Evolutionary conservation across 208 protist genomes (phyloP).

Genomic region (Herpetomonas samuelpessoai): DNA sequence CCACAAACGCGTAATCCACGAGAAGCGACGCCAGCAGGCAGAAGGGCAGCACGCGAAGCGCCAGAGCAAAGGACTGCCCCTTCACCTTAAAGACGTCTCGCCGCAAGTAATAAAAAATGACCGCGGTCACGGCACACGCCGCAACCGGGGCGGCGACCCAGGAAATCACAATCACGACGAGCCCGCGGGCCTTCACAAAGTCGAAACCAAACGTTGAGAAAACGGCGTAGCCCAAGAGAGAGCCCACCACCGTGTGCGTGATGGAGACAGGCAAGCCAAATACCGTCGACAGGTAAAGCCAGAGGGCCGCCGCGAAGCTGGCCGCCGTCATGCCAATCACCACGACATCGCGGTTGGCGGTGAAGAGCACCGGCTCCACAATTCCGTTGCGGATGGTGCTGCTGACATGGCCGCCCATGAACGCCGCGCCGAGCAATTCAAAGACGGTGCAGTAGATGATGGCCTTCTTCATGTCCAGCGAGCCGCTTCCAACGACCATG

Average conservation of each 20-base stretch:
- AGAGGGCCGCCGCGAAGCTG: constrained; percentile 59
- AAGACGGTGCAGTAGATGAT: constrained; percentile 84
- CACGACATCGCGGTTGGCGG: constrained; percentile 53
- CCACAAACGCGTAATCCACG: constrained; percentile 67
- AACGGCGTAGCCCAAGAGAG: constrained; percentile 72
- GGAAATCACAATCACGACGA: constrained; percentile 66
- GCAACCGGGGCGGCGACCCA: constrained; percentile 72
- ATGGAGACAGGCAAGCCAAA: constrained; percentile 82
- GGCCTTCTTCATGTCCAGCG: constrained; percentile 72
- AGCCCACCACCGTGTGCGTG: constrained; percentile 81
- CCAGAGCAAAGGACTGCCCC: constrained; percentile 54
- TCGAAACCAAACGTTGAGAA: constrained; percentile 48
- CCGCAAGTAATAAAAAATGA: constrained; percentile 56
- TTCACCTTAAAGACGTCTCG: constrained; percentile 62
- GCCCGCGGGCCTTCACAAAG: constrained; percentile 43
- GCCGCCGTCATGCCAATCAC: constrained; percentile 79
- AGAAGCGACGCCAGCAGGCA: constrained; percentile 63
- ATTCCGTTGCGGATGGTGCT: constrained; percentile 74
- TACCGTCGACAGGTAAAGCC: constrained; percentile 80
- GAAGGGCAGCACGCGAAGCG: constrained; percentile 58
- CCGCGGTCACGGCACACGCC: constrained; percentile 51
- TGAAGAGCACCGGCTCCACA: constrained; percentile 62
- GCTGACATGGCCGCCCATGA: constrained; percentile 83
- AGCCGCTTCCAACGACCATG: constrained; percentile 83
- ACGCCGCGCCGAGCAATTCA: constrained; percentile 75